Base-by-base conservation (phyloP, 495 filamentous ascomycete genomes). In the Neurospora sp. region DNA sequence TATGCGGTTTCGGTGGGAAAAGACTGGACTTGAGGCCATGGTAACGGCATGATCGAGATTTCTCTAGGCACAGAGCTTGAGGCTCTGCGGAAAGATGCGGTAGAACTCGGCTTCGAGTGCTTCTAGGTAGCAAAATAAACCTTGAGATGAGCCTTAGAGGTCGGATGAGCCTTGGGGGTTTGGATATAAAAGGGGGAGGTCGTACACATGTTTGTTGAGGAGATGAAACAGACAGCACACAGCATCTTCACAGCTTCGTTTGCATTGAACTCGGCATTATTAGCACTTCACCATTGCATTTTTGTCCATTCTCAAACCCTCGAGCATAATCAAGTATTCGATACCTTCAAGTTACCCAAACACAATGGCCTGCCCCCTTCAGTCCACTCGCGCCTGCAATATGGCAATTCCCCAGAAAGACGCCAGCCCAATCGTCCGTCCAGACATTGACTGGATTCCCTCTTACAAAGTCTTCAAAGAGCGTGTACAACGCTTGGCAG, bases 401-500 rank as follows among this genome's bases (percentile, higher is more conserved):
- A 18, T 66, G 53, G 14, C 27, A 66, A 27, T 8, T 35, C 27
- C 14, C 6, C 53, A 66, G 12, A 66, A 66, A 27, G 31, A 37
- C 27, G 1, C 53, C 53, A 66, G 14, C 14, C 53, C 27, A 6
- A 77, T 76, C 16, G 40, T 73, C 12, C 68, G 79, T 5, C 79
- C 79, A 22, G 75, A 79, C 41, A 80, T 79, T 46, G 74, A 73
- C 3, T 80, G 79, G 79, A 75, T 79, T n/a, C 79, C 79, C 3
- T 75, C 75, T 2, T 76, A 74, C 75, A 79, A 80, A 71, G 74
- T 76, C 42, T 79, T 70, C 75, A 76, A 75, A 66, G 73, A 79
- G 46, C 76, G 79, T 7, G 79, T 78, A 16, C 75, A 78, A 71
- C 70, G 71, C 18, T 73, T 79, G 37, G 73, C 73, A 40, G 38